These are phyloP conservation scores for Schoenoplectus triqueter DNA, from an alignment of 202 grass and related monocot species.

Conservation along the genomic window DNA sequence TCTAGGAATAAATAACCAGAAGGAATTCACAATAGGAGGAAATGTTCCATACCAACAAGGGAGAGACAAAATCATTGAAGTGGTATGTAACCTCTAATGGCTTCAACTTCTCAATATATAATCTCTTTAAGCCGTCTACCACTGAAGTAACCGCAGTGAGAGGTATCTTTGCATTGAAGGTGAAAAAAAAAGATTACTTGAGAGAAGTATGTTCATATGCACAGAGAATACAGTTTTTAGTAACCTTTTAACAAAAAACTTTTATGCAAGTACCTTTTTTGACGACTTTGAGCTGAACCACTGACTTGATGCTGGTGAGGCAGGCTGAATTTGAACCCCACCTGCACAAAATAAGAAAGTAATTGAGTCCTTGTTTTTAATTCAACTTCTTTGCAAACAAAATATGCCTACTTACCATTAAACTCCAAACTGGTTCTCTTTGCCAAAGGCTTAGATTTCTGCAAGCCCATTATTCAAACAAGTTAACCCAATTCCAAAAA, in stretches of 20 bases:
- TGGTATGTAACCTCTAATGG: slow-evolving; percentile 92
- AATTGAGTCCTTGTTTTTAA: neutral
- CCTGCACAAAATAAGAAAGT: slow-evolving; percentile 34
- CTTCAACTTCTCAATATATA: slow-evolving; percentile 90
- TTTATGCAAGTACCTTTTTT: slow-evolving; percentile 61
- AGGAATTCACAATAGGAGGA: neutral
- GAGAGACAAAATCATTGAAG: slow-evolving; percentile 92
- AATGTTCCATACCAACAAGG: slow-evolving; percentile 64
- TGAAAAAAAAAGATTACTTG: slow-evolving; percentile 6
- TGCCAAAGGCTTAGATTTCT: slow-evolving; percentile 81
- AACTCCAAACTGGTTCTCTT: slow-evolving; percentile 64
- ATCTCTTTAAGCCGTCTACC: slow-evolving; percentile 77
- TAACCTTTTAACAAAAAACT: slow-evolving; percentile 9
- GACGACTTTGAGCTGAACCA: slow-evolving; percentile 84
- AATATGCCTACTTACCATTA: slow-evolving; percentile 55
- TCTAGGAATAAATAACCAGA: slow-evolving; percentile 14
- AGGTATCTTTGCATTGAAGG: slow-evolving; percentile 58
- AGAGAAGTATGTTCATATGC: slow-evolving; percentile 3
- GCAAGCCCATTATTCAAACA: slow-evolving; percentile 29
- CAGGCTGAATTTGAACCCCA: slow-evolving; percentile 64
- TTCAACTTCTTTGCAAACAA: slow-evolving; percentile 33
- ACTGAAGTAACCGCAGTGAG: slow-evolving; percentile 86
- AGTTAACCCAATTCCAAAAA: slow-evolving; percentile 33
- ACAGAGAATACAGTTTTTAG: slow-evolving; percentile 12
- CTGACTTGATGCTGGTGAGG: slow-evolving; percentile 54